Evolutionary conservation across 2,329 filamentous ascomycete species (phyloP).

Genomic region (Daldinia sp.): DNA sequence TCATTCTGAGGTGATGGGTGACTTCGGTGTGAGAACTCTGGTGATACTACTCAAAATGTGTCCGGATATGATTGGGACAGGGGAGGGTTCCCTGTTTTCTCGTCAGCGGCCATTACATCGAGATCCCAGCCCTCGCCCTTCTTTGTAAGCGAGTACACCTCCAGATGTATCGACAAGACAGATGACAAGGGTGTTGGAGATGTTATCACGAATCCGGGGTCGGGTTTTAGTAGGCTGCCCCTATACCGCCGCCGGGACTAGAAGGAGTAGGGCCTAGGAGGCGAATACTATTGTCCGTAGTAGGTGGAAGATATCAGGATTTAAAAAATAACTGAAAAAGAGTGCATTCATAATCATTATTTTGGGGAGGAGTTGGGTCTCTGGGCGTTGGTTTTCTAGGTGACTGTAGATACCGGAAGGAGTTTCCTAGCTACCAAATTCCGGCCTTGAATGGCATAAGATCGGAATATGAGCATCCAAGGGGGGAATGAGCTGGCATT

Average conservation of each 20-base stretch:
- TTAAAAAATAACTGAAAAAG: not conserved
- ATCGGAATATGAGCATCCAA: not conserved
- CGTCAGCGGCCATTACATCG: conserved; percentile 1
- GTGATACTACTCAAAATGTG: conserved; percentile 25
- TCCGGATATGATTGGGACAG: conserved; percentile 32
- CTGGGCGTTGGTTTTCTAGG: not conserved
- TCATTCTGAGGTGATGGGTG: not conserved
- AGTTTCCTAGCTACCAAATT: not conserved
- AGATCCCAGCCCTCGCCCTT: not conserved
- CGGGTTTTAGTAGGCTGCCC: not conserved
- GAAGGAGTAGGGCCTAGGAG: not conserved
- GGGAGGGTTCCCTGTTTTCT: conserved; percentile 3
- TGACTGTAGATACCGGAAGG: not conserved
- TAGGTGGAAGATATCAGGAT: not conserved
- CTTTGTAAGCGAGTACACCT: not conserved
- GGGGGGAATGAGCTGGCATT: not conserved
- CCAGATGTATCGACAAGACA: not conserved
- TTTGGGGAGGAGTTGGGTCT: not conserved
- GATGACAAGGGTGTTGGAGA: not conserved
- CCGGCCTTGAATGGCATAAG: not conserved
- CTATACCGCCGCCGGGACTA: not conserved
- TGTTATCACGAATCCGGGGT: not conserved
- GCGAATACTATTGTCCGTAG: not conserved
- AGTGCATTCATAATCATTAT: not conserved
- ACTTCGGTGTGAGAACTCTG: conserved; percentile 6